Evolutionary conservation across 345 rosid genomes (phyloP), one percentile per base, ranked within the genome.

Genomic region (Citrus australasica): DNA sequence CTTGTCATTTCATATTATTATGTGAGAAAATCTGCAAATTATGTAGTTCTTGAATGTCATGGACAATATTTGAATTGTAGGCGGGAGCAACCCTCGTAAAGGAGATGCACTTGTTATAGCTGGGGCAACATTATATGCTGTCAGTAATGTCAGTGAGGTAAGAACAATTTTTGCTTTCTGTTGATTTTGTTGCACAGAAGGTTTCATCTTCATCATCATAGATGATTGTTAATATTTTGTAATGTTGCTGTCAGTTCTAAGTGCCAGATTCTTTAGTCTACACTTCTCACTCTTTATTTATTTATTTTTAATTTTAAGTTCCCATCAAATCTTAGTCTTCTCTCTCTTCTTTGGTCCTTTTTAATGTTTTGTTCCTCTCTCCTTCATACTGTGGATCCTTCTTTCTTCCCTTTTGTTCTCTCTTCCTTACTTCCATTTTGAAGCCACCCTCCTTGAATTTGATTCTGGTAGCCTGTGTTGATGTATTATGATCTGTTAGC

Each of bases 111-210:
- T 93, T 16, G 92, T 91, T 69, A 37, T 91, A 79, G 92, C 88
- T 69, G 95, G 97, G 71, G 88, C 95, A 77, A 88, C 94, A 17
- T 86, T 93, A 8, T 91, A 87, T 83, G 93, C 95, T 35, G 75
- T 91, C 58, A 86, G 88, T 82, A 91, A 93, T 79, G 89, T 86
- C 84, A 89, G 86, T 24, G 97, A 93, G 93, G 97, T 93, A 83
- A 82, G 86, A 27, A 79, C 73, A 11, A 46, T 79, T 32, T 59
- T 32, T 69, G 56, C 51, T 51, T 71, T 32, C 71, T 65, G 10
- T 9, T 71, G 11, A 9, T 9, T n/a, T 46, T 69, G 62, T 71
- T 24, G 38, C 65, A 13, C 19, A n/a, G 27, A 66, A 33, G 71
- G 59, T 69, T 79, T 59, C 11, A 46, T 59, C 48, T 63, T 73